phyloP scores from a whole-genome alignment of 78 protist genomes.

The Planoprotostelium fungivorum region DNA sequence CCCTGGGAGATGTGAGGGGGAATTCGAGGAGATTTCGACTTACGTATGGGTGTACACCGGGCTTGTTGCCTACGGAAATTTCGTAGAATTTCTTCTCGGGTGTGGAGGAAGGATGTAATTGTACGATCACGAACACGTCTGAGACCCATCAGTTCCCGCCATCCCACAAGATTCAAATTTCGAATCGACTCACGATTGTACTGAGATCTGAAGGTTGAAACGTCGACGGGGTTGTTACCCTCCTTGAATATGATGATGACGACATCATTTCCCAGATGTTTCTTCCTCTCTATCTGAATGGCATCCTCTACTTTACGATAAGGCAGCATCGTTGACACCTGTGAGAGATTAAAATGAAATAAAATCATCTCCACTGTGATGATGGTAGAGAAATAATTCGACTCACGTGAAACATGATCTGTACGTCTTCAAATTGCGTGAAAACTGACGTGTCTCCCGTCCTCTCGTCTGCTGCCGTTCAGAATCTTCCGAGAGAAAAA shows the following conservation, averaged over 20 bases:
- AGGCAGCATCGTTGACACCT: slow-evolving; percentile 38
- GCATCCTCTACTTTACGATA: slow-evolving; percentile 19
- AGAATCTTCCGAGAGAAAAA: neutral
- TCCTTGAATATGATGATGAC: slow-evolving; percentile 63
- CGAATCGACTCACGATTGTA: neutral
- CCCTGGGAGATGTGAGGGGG: no score
- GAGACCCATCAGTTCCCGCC: neutral
- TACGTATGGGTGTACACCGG: neutral
- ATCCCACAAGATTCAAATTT: neutral
- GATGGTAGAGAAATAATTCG: neutral
- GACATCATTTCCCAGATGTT: slow-evolving; percentile 75
- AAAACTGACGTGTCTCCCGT: neutral
- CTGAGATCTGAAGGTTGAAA: neutral
- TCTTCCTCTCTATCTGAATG: slow-evolving; percentile 65
- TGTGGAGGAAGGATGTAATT: neutral
- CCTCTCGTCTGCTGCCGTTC: neutral
- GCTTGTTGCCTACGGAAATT: neutral
- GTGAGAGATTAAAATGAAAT: neutral
- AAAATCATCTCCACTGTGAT: no score
- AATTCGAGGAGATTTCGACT: neutral
- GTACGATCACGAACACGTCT: neutral
- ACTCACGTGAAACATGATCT: slow-evolving; percentile 75
- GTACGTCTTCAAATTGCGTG: neutral
- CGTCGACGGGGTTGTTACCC: slow-evolving; percentile 8
- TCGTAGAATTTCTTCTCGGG: neutral